Evolutionary conservation across 228 moss, liverwort and hornwort species (phyloP).

Genomic region (Sphagnum magellanicum): DNA sequence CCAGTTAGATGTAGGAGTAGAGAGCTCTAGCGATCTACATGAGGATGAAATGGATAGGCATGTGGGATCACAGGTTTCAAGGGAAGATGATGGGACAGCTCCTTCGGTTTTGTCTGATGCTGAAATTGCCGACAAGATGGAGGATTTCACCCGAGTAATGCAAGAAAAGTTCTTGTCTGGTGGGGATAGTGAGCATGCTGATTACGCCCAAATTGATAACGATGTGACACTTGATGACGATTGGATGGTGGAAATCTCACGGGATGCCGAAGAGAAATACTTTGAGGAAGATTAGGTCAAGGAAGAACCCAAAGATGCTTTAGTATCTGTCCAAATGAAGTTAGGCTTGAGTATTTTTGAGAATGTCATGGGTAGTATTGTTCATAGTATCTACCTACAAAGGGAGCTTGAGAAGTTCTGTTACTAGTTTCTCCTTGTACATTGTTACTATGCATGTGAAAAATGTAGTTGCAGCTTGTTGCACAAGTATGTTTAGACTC

Average conservation of each 20-base stretch:
- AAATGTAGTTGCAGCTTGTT: too few species aligned
- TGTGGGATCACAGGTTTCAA: slow-evolving; percentile 6
- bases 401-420: too few species aligned
- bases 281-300: slow-evolving; percentile 40
- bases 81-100: slow-evolving; percentile 6
- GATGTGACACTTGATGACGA: slow-evolving; percentile 53
- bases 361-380: too few species aligned
- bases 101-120: slow-evolving; percentile 23
- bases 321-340: too few species aligned
- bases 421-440: too few species aligned
- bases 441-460: too few species aligned
- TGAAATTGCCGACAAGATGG: slow-evolving; percentile 46
- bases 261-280: slow-evolving; percentile 68
- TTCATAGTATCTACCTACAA: too few species aligned
- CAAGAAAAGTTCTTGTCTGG: slow-evolving; percentile 64
- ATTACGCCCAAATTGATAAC: slow-evolving; percentile 47
- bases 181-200: slow-evolving; percentile 54
- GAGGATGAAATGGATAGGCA: slow-evolving; percentile 2
- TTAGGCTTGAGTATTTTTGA: too few species aligned
- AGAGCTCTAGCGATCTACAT: background rate
- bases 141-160: slow-evolving; percentile 51
- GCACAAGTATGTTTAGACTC: too few species aligned
- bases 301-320: too few species aligned
- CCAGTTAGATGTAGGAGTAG: slow-evolving; percentile 2
- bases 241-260: slow-evolving; percentile 60